Evolutionary conservation across 108 stramenopile species (phyloP).

Genomic region (Cyclotella choctawhatcheeana): DNA sequence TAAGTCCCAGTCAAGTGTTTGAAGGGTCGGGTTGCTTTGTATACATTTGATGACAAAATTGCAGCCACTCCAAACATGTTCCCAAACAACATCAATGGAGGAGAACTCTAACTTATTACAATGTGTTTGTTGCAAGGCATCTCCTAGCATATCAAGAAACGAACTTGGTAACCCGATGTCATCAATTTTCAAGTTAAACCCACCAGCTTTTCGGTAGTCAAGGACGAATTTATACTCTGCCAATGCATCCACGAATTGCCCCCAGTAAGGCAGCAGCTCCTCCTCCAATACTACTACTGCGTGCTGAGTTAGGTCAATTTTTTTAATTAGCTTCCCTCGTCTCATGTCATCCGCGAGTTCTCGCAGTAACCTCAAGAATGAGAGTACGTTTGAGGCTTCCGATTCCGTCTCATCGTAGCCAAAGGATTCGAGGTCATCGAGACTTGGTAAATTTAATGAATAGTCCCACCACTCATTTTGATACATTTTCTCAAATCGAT

Average conservation of each 20-base stretch:
- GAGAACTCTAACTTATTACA: neutral
- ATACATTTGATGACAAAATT: neutral
- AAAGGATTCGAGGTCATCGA: too few species aligned
- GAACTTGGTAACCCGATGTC: neutral
- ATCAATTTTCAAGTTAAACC: neutral
- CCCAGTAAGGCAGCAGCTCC: neutral
- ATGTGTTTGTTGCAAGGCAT: neutral
- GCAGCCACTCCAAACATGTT: neutral
- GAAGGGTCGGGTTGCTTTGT: neutral
- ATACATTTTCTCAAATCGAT: too few species aligned
- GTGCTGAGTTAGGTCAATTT: too few species aligned
- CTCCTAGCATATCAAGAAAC: neutral
- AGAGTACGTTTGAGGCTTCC: too few species aligned
- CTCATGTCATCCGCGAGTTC: too few species aligned
- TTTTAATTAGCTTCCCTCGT: too few species aligned
- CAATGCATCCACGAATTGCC: neutral
- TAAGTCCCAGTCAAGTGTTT: neutral
- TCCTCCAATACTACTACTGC: too few species aligned
- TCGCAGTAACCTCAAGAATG: too few species aligned
- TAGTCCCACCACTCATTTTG: too few species aligned
- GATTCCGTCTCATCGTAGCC: too few species aligned
- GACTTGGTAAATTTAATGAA: too few species aligned
- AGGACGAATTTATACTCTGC: neutral
- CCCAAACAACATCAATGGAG: neutral
- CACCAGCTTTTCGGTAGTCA: neutral